These are phyloP conservation scores for Agaricus subrufescens DNA, from an alignment of 768 basidiomycete species.

Conservation along the genomic window DNA sequence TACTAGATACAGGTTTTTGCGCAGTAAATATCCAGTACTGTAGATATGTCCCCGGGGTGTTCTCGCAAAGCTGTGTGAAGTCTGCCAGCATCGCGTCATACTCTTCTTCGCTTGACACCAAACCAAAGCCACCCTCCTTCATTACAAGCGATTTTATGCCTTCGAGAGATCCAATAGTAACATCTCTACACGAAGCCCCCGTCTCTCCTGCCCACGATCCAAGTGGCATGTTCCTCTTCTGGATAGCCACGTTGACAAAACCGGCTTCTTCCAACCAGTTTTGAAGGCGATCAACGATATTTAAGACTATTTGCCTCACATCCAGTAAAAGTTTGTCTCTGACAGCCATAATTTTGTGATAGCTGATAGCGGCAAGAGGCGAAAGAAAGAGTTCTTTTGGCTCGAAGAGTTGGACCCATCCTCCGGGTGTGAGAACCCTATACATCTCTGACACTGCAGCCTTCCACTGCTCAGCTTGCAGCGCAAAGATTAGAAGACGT, in stretches of 20 bases:
- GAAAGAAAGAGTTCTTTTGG: background rate
- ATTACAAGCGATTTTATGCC: conserved; percentile 7
- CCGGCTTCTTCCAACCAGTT: background rate
- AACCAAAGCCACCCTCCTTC: conserved; percentile 8
- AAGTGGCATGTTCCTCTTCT: background rate
- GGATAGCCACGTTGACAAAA: conserved; percentile 2
- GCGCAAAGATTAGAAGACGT: background rate
- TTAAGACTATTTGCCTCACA: conserved; percentile 1
- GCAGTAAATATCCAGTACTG: background rate
- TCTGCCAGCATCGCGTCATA: conserved; percentile 4
- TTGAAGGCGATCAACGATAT: background rate
- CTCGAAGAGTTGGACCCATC: conserved; percentile 12
- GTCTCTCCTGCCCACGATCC: conserved; percentile 1
- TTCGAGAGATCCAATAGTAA: background rate
- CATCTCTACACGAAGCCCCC: background rate
- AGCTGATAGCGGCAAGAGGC: background rate
- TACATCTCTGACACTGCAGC: conserved; percentile 3
- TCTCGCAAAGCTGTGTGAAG: background rate
- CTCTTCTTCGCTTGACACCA: conserved; percentile 8
- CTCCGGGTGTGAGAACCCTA: conserved; percentile 7
- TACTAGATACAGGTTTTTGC: background rate
- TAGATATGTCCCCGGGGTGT: conserved; percentile 2
- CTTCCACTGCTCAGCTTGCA: conserved; percentile 7
- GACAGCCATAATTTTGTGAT: background rate
- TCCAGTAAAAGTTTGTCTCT: background rate